Base-by-base conservation (phyloP, 768 basidiomycete species). In the Lactifluus piperatus region DNA sequence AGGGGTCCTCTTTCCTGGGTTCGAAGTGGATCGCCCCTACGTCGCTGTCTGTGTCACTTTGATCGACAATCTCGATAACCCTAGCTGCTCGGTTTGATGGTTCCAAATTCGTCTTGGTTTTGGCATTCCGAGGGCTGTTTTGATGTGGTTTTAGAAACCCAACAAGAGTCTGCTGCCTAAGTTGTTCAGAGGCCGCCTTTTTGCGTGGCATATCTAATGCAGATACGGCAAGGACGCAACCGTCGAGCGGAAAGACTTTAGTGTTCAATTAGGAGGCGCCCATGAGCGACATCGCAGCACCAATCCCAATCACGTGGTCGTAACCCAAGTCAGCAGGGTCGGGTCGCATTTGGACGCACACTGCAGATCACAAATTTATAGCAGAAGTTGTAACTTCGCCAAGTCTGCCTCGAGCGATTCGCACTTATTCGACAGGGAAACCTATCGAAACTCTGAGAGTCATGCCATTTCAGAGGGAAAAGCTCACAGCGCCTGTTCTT, bases 21-120 rank as follows among this genome's bases (percentile, higher is more conserved):
- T 78, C 79, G 51, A 86, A 79, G 45, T 66, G 77, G 50, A 85
- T 82, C 27, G 72, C 76, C 16, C 73, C 76, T 41, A 83, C 75
- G 58, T 78, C 77, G 51, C 79, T 76, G 51, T 56, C 54, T 0
- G 54, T 41, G 11, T 51, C 60, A 34, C 45, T 47, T 34, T 37
- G 49, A 32, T 47, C 36, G 5, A 27, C 27, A n/a, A 13, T 54
- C 18, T 56, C 44, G 26, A 50, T 32, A 24, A 54, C 30, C 36
- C 22, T 29, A 36, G 32, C 22, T 13, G 45, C 13, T n/a, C 6
- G 49, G 43, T 22, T 27, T 27, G 54, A 6, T 20, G 26, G 22
- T 6, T 27, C 39, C 16, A n/a, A 24, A 11, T 46, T 56, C 27
- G 34, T 51, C 54, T 29, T 51, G 29, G 29, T 9, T 39, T n/a